Percentiles rank a stretch among this genome's conserved stretches.
phyloP scores from a whole-genome alignment of 345 rosid species.

The Eutrema heterophyllum region DNA sequence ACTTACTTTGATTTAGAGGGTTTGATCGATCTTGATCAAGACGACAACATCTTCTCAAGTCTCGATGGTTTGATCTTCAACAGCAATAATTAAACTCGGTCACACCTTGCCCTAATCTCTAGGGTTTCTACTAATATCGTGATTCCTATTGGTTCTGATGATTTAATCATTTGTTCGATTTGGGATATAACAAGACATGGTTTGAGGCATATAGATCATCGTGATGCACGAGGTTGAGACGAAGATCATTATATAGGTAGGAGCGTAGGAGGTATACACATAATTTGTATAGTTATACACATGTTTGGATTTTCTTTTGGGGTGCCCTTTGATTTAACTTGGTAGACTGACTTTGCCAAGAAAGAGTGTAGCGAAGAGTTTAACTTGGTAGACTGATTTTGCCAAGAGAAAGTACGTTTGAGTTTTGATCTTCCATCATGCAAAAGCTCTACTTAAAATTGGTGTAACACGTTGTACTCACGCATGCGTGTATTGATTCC shows the following conservation, averaged over 20 bases:
- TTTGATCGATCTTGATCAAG: conserved; percentile 26
- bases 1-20: conserved; percentile 30
- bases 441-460: not conserved
- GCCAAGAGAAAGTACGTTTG: conserved; percentile 6
- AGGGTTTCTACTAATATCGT: not conserved
- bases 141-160: not conserved
- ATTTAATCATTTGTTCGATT: not conserved
- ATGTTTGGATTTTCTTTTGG: conserved; percentile 6
- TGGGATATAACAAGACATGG: not conserved
- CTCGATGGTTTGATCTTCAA: conserved; percentile 32
- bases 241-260: conserved; percentile 9
- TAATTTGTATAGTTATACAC: not conserved
- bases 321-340: conserved; percentile 15
- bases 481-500: conserved; percentile 13
- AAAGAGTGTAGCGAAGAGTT: conserved; percentile 14
- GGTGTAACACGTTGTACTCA: conserved; percentile 19
- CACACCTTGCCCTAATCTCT: conserved; percentile 1
- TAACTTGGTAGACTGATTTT: conserved; percentile 16
- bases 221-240: conserved; percentile 1
- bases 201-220: not conserved
- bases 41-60: conserved; percentile 27
- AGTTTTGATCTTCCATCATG: conserved; percentile 16
- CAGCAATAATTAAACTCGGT: not conserved
- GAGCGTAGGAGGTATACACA: not conserved
- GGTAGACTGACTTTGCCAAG: conserved; percentile 14